Evolutionary conservation across 2,329 filamentous ascomycete genomes (phyloP).

Genomic region (Exophiala calicioides): DNA sequence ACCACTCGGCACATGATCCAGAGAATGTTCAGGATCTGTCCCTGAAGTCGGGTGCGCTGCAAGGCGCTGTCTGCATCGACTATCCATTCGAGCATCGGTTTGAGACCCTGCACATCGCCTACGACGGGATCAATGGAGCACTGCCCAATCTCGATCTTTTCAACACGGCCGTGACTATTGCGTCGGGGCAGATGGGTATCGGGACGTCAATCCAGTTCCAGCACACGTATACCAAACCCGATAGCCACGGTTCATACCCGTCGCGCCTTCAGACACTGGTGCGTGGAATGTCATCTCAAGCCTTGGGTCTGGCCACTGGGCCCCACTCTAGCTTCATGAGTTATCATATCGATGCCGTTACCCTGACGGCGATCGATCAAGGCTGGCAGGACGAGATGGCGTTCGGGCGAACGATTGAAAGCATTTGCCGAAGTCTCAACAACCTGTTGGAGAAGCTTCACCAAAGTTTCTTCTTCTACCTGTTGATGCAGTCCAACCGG

Average conservation of each 20-base stretch:
- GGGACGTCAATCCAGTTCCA: slow-evolving; percentile 69
- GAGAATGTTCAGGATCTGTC: slow-evolving; percentile 71
- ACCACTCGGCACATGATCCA: slow-evolving; percentile 83
- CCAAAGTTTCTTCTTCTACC: slow-evolving; percentile 99
- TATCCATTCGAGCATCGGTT: slow-evolving; percentile 84
- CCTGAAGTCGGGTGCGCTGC: slow-evolving; percentile 88
- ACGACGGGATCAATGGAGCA: slow-evolving; percentile 94
- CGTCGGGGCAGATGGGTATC: slow-evolving; percentile 89
- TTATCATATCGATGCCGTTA: slow-evolving; percentile 96
- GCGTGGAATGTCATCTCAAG: slow-evolving; percentile 89
- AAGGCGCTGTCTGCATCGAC: slow-evolving; percentile 91
- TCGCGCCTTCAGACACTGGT: slow-evolving; percentile 86
- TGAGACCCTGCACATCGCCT: slow-evolving; percentile 84
- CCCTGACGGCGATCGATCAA: slow-evolving; percentile 81
- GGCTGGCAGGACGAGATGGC: slow-evolving; percentile 99
- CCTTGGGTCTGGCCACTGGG: slow-evolving; percentile 82
- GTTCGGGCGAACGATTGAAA: slow-evolving; percentile 84
- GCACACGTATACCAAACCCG: slow-evolving; percentile 64
- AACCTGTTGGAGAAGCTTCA: slow-evolving; percentile 95
- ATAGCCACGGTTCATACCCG: slow-evolving; percentile 73
- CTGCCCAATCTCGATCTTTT: slow-evolving; percentile 93
- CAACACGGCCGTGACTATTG: slow-evolving; percentile 88
- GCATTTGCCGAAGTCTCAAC: slow-evolving; percentile 88
- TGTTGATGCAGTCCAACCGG: slow-evolving; percentile 84
- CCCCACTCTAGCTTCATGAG: slow-evolving; percentile 96